Base-by-base conservation (phyloP, 2,329 filamentous ascomycete species). In the Magnaporthiopsis rhizophila region DNA sequence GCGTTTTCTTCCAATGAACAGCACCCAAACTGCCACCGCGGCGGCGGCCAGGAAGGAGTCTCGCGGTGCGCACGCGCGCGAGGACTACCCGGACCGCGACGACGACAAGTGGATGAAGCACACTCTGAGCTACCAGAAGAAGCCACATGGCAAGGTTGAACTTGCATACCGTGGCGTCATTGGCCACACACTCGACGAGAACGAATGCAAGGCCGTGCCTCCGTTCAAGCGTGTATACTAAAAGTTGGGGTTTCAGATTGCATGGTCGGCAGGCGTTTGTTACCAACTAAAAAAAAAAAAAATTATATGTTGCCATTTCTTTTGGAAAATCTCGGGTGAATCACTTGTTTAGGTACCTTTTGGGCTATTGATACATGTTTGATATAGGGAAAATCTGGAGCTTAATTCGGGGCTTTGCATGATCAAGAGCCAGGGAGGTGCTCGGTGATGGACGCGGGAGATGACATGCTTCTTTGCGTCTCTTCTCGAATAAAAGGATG, bases 21-120 rank as follows among this genome's bases (percentile, higher is more conserved):
- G 89, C 71, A 86, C 90, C 61, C 95, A 99, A 89, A 98, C 95
- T 62, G 95, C 95, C 67, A 86, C 88, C 71, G 86, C 92, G 38
- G 95, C 95, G 68, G 91, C 92, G 65, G 94, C 94, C 81, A 89
- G 95, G 75, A 97, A 97, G 85, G 95, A 99, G 81, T 97, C 92
- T 65, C 91, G 95, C 81, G 95, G 95, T 76, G 95, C 95, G 30
- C 95, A 99, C 79, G 95, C 95, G 69, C 90, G 95, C 70, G 95
- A 99, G 83, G 95, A 99, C 76, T 98, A 78, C 85, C 94, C 94
- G 65, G 93, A 98, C 24, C 89, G 95, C 82, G 91, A 98, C 75
- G 95, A 99, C 75, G 84, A 88, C 78, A 89, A 96, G 78, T 98
- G 94, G 94, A 97, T 97, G 94, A 98, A 98, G 89, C 95, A 99